These are phyloP conservation scores for Leccinum subfulvum DNA, from an alignment of 1,284 basidiomycete genomes.

Conservation along the genomic window DNA sequence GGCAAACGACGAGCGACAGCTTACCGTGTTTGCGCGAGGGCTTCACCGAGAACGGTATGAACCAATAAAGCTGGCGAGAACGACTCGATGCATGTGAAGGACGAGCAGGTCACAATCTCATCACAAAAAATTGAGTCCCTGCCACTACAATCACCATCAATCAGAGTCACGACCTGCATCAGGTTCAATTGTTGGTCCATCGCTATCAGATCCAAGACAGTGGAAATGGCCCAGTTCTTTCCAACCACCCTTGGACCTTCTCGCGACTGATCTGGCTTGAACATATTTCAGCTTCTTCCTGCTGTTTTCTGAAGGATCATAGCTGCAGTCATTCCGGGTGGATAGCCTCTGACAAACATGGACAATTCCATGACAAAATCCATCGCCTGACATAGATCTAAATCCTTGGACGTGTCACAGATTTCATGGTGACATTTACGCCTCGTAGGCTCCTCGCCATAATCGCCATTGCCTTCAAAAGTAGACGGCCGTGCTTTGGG, in stretches of 20 bases:
- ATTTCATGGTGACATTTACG: too few relatives aligned
- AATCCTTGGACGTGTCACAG: too few relatives aligned
- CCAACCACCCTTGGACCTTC: neutral
- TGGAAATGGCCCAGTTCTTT: neutral
- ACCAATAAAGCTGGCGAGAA: too few relatives aligned
- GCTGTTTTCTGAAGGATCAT: neutral
- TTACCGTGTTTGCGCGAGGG: constrained; percentile 36
- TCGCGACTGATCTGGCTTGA: neutral
- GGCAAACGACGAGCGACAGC: neutral
- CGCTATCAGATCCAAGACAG: too few relatives aligned
- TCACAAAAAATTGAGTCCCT: too few relatives aligned
- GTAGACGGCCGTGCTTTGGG: too few relatives aligned
- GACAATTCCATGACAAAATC: neutral
- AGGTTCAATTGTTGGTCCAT: too few relatives aligned
- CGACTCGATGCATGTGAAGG: neutral
- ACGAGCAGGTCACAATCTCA: neutral
- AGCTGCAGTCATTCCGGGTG: neutral
- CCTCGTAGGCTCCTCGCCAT: too few relatives aligned
- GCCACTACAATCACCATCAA: too few relatives aligned
- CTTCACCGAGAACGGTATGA: too few relatives aligned
- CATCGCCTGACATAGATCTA: neutral
- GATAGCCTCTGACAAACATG: neutral
- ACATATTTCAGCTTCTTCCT: neutral
- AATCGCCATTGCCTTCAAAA: too few relatives aligned
- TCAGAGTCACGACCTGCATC: too few relatives aligned